Percentiles rank a stretch among this genome's conserved stretches.
Evolutionary conservation across 352 stramenopile species (phyloP).

Genomic region (Phytophthora pistaciae): DNA sequence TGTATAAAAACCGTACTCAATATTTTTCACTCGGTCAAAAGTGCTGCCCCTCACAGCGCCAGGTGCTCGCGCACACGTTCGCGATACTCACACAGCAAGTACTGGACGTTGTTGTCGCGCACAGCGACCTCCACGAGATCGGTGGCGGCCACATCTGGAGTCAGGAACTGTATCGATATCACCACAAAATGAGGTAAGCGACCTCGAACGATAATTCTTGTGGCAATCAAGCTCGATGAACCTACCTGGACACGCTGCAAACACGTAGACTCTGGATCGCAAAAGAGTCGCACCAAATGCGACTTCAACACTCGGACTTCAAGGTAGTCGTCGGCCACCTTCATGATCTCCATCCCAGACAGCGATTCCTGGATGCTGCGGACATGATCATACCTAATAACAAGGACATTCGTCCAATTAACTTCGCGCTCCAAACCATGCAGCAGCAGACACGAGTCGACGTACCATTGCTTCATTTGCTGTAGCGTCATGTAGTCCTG

Average conservation of each 20-base stretch:
- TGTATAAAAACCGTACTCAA: slow-evolving; percentile 31
- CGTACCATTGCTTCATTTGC: slow-evolving; percentile 81
- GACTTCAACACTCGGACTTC: slow-evolving; percentile 65
- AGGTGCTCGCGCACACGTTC: slow-evolving; percentile 48
- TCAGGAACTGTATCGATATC: slow-evolving; percentile 2
- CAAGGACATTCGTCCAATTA: background rate
- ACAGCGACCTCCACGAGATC: slow-evolving; percentile 68
- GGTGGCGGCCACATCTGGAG: slow-evolving; percentile 27
- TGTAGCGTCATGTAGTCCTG: slow-evolving; percentile 75
- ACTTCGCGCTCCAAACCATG: background rate
- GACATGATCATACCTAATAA: slow-evolving; percentile 70
- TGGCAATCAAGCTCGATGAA: background rate
- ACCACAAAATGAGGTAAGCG: background rate
- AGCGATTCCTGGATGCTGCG: slow-evolving; percentile 60
- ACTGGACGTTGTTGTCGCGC: slow-evolving; percentile 66
- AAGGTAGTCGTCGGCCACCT: slow-evolving; percentile 66
- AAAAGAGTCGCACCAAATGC: slow-evolving; percentile 68
- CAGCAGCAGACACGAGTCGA: background rate
- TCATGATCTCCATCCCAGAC: slow-evolving; percentile 63
- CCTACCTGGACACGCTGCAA: slow-evolving; percentile 70
- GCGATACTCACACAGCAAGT: slow-evolving; percentile 69
- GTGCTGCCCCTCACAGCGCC: slow-evolving; percentile 4
- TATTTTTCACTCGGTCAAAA: slow-evolving; percentile 6
- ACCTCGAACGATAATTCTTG: background rate
- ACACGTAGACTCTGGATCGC: slow-evolving; percentile 58